phyloP scores from a whole-genome alignment of 2,329 filamentous ascomycete genomes.

The Calonectria hawksworthii region DNA sequence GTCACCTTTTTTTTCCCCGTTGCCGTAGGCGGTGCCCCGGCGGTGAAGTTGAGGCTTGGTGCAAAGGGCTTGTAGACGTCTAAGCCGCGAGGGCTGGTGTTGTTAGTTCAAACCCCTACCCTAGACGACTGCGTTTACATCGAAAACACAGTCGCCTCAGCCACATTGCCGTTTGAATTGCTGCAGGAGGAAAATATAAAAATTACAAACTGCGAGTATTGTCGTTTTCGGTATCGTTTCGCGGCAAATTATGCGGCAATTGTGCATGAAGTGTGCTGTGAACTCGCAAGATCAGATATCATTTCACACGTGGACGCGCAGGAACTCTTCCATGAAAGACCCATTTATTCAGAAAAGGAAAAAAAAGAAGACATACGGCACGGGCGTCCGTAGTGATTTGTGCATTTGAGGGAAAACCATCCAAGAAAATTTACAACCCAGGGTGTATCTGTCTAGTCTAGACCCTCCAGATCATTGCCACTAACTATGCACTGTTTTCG shows the following conservation, averaged over 20 bases:
- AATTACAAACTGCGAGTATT: no score
- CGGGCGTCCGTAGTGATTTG: slow-evolving; percentile 10
- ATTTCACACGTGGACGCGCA: background rate
- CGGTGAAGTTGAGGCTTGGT: slow-evolving; percentile 19
- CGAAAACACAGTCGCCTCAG: background rate
- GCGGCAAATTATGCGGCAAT: background rate
- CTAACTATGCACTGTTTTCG: slow-evolving; percentile 21
- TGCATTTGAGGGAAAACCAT: slow-evolving; percentile 28
- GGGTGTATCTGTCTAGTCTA: slow-evolving; percentile 14
- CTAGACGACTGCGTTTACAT: background rate
- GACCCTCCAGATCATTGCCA: slow-evolving; percentile 21
- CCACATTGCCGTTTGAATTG: background rate
- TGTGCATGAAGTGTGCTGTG: background rate
- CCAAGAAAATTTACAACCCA: slow-evolving; percentile 31
- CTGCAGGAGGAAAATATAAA: background rate
- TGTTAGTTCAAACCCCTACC: slow-evolving; percentile 1
- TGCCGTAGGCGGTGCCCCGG: background rate
- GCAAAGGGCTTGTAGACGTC: slow-evolving; percentile 1
- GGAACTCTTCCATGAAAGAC: slow-evolving; percentile 4
- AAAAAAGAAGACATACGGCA: background rate
- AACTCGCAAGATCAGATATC: background rate
- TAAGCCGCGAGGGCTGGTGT: slow-evolving; percentile 14
- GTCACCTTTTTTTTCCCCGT: background rate
- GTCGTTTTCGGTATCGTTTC: background rate
- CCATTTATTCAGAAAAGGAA: slow-evolving; percentile 7